Percentiles rank a stretch among this genome's conserved stretches.
These are phyloP conservation scores for Rosa chinensis DNA, from an alignment of 306 rosid species.

Conservation along the genomic window DNA sequence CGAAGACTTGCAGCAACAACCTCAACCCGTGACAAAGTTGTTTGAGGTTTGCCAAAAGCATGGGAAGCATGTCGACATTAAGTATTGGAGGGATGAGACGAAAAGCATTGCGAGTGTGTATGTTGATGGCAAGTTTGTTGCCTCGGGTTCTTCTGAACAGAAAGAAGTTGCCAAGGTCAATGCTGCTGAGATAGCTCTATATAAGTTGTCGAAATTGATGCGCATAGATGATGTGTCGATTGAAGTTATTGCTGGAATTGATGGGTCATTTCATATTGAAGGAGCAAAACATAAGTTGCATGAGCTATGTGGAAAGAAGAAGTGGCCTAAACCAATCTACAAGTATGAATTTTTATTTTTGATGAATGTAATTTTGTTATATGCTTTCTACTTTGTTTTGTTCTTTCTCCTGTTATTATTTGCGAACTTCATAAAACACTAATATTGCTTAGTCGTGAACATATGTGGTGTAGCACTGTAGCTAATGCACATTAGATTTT, in stretches of 20 bases:
- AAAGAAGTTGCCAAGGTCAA: slow-evolving; percentile 60
- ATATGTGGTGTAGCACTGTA: background rate
- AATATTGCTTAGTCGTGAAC: background rate
- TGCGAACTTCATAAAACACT: background rate
- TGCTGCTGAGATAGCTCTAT: slow-evolving; percentile 68
- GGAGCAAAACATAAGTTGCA: slow-evolving; percentile 57
- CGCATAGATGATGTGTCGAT: background rate
- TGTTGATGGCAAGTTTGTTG: slow-evolving; percentile 56
- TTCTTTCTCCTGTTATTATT: background rate
- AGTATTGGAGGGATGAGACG: slow-evolving; percentile 32
- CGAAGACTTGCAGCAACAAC: slow-evolving; percentile 44
- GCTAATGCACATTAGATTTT: background rate
- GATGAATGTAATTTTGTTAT: background rate
- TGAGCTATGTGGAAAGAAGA: slow-evolving; percentile 52
- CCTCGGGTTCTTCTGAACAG: slow-evolving; percentile 56
- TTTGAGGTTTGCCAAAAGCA: slow-evolving; percentile 64
- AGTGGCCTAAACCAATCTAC: slow-evolving; percentile 62
- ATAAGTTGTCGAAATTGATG: slow-evolving; percentile 27
- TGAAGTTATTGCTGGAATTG: slow-evolving; percentile 5
- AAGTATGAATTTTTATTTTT: slow-evolving; percentile 33
- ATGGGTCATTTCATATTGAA: slow-evolving; percentile 45
- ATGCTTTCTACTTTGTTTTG: background rate
- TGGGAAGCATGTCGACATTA: slow-evolving; percentile 54
- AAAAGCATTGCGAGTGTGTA: slow-evolving; percentile 43
- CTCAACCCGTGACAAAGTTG: slow-evolving; percentile 67